phyloP scores from a whole-genome alignment of 2,329 filamentous ascomycete species.

The Xylariales sp. region DNA sequence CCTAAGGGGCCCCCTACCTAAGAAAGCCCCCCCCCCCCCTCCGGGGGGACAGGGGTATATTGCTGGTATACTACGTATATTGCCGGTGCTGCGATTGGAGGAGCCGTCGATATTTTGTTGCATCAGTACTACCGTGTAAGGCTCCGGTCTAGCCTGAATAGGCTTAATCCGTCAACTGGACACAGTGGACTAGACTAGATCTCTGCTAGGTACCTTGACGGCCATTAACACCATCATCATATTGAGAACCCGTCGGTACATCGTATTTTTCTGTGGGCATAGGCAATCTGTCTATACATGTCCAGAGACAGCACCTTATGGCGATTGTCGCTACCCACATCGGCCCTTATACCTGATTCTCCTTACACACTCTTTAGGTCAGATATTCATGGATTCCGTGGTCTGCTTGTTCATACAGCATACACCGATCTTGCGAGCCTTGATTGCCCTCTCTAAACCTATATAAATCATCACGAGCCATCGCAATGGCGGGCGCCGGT shows the following conservation, averaged over 20 bases:
- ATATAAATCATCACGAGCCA: constrained; percentile 14
- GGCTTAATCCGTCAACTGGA: constrained; percentile 14
- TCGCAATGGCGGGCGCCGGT: constrained; percentile 64
- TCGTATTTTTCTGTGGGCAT: constrained; percentile 13
- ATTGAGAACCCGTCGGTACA: constrained; percentile 1
- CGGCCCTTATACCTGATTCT: not conserved
- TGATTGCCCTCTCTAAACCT: constrained; percentile 23
- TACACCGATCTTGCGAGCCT: constrained; percentile 13
- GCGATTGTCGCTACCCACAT: constrained; percentile 12
- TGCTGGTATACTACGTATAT: too few relatives aligned
- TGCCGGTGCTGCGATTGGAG: too few relatives aligned
- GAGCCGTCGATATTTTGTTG: not conserved
- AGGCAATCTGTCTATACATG: too few relatives aligned
- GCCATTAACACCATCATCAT: constrained; percentile 25
- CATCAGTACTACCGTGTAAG: constrained; percentile 1
- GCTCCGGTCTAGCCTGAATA: constrained; percentile 19
- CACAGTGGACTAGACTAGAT: constrained; percentile 16
- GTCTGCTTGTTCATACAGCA: not conserved
- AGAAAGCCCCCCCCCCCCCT: too few relatives aligned
- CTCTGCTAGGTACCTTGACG: constrained; percentile 33
- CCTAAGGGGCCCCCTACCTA: too few relatives aligned
- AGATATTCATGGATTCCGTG: constrained; percentile 24
- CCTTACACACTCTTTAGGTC: constrained; percentile 26
- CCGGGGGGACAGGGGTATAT: too few relatives aligned
- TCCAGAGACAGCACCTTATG: constrained; percentile 1